Conservation (phyloP, 345 rosid species). For the Salix caprea region DNA sequence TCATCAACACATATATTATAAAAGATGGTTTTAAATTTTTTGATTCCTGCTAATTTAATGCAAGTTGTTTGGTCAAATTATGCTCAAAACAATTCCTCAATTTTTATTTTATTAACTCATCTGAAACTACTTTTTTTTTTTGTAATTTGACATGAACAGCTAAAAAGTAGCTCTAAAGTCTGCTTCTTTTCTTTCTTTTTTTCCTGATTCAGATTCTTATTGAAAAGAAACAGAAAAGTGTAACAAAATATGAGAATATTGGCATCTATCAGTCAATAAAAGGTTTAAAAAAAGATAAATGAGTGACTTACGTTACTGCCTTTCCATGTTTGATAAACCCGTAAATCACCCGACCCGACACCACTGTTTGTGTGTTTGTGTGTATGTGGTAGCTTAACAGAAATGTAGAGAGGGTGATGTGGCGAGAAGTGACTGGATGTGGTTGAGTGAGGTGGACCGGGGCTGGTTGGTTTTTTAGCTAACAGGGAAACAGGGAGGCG, state of each 20-base stretch:
- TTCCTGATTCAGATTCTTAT: neutral
- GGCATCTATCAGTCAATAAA: neutral
- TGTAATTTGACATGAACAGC: neutral
- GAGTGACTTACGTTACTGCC: constrained; percentile 21
- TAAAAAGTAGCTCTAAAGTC: neutral
- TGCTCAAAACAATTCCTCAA: too few species aligned
- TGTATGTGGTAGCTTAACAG: neutral
- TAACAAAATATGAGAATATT: too few species aligned
- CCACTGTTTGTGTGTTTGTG: constrained; percentile 1
- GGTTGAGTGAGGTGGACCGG: neutral
- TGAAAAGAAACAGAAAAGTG: neutral
- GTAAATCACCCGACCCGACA: constrained; percentile 37
- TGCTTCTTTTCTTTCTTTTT: neutral
- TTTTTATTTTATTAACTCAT: too few species aligned
- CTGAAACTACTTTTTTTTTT: neutral
- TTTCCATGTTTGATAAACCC: constrained; percentile 34
- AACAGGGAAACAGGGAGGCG: too few species aligned
- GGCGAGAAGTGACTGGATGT: constrained; percentile 6
- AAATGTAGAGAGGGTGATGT: neutral
- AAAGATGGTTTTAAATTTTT: too few species aligned
- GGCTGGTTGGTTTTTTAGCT: neutral
- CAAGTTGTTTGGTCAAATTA: too few species aligned
- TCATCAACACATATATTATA: too few species aligned
- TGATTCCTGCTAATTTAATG: too few species aligned
- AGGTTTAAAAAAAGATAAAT: neutral